A percentile compares a stretch with the other conserved stretches of the same genome.
phyloP scores from a whole-genome alignment of 2,329 filamentous ascomycete genomes.

The Arthroderma sp. region DNA sequence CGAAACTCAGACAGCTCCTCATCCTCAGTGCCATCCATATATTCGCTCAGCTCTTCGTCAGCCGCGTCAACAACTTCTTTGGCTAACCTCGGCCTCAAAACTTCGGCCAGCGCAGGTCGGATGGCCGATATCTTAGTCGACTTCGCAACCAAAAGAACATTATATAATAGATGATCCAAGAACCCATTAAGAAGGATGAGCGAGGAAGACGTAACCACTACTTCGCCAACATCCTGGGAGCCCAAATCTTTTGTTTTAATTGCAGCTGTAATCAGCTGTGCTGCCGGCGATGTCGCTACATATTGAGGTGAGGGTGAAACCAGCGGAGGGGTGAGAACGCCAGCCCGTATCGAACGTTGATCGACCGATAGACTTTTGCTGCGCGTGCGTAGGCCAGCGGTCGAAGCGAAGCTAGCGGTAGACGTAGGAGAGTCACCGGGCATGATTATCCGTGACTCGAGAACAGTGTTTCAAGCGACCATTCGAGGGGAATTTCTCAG shows the following conservation, averaged over 20 bases:
- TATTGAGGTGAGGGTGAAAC: slow-evolving; percentile 71
- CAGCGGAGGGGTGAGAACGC: slow-evolving; percentile 51
- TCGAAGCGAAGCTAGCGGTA: slow-evolving; percentile 2
- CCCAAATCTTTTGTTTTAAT: slow-evolving; percentile 61
- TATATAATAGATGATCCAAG: slow-evolving; percentile 84
- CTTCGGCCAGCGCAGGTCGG: slow-evolving; percentile 69
- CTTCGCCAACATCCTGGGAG: slow-evolving; percentile 55
- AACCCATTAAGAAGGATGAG: slow-evolving; percentile 77
- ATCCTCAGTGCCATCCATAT: slow-evolving; percentile 65
- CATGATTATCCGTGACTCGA: slow-evolving; percentile 4
- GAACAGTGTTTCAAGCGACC: not conserved
- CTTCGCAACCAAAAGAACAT: slow-evolving; percentile 66
- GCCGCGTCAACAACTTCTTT: slow-evolving; percentile 70
- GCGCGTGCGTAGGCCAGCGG: slow-evolving; percentile 13
- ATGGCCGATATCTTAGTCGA: slow-evolving; percentile 64
- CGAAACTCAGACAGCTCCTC: slow-evolving; percentile 53
- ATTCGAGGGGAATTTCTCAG: not conserved
- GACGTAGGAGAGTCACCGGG: slow-evolving; percentile 4
- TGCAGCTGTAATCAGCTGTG: slow-evolving; percentile 81
- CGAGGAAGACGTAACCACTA: slow-evolving; percentile 58
- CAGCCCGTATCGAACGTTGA: slow-evolving; percentile 17
- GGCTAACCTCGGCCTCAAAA: slow-evolving; percentile 79
- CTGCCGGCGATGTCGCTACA: slow-evolving; percentile 75
- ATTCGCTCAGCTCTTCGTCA: slow-evolving; percentile 76
- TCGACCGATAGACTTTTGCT: slow-evolving; percentile 29